phyloP scores from a whole-genome alignment of 2,329 filamentous ascomycete genomes.

The Colletotrichum sp. region DNA sequence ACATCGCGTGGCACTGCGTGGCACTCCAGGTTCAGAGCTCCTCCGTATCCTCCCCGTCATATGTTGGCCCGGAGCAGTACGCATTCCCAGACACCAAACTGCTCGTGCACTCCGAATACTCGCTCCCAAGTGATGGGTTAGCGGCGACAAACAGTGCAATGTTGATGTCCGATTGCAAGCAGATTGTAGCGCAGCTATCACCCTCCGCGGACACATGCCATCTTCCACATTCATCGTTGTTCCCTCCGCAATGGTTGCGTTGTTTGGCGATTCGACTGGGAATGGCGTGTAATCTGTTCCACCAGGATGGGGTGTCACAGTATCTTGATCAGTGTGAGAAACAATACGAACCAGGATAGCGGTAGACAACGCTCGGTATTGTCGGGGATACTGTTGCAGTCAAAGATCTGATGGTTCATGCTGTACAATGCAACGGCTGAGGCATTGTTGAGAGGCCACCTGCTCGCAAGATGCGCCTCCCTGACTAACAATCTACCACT shows the following conservation, averaged over 20 bases:
- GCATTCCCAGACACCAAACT: neutral
- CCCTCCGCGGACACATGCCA: neutral
- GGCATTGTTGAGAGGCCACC: too few species aligned
- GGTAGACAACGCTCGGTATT: too few species aligned
- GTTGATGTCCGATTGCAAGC: neutral
- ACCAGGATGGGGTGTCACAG: too few species aligned
- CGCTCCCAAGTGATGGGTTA: neutral
- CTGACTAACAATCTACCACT: rapidly evolving
- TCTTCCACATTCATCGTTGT: neutral
- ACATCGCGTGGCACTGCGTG: neutral
- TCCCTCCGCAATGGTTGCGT: neutral
- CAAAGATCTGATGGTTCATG: too few species aligned
- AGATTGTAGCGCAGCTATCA: neutral
- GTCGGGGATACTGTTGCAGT: too few species aligned
- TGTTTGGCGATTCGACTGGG: rapidly evolving
- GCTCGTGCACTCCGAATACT: neutral
- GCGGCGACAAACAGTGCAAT: neutral
- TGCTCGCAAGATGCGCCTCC: too few species aligned
- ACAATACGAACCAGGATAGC: too few species aligned
- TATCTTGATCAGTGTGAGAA: too few species aligned
- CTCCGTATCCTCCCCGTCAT: neutral
- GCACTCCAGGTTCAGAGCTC: neutral
- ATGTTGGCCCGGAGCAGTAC: neutral
- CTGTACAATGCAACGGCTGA: too few species aligned
- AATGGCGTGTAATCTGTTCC: too few species aligned